Evolutionary conservation across 164 flowering plant species (phyloP).

Genomic region (Amborella trichopoda): DNA sequence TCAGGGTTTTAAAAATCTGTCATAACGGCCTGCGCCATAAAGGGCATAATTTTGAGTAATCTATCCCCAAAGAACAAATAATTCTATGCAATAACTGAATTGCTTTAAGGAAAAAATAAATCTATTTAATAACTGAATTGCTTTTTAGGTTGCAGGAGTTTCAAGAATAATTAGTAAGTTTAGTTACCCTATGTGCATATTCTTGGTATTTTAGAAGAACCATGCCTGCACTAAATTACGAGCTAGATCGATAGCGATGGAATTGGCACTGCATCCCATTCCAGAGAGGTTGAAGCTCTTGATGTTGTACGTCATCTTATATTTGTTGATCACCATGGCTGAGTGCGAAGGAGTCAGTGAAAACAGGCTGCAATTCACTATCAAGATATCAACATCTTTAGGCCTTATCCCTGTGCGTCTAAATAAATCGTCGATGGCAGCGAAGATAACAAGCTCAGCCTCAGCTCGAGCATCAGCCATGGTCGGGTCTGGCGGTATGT

Average conservation of each 20-base stretch:
- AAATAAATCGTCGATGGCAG: conserved; percentile 6
- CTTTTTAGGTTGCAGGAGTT: too few relatives aligned
- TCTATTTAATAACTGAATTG: too few relatives aligned
- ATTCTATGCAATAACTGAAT: too few relatives aligned
- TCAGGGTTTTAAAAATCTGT: too few relatives aligned
- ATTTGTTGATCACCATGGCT: conserved; percentile 15
- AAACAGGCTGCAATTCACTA: conserved; percentile 3
- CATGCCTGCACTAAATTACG: conserved; percentile 12
- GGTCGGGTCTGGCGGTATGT: background rate
- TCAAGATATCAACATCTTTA: background rate
- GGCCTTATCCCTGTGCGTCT: background rate
- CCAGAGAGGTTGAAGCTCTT: conserved; percentile 16
- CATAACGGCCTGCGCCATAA: too few relatives aligned
- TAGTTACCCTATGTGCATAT: too few relatives aligned
- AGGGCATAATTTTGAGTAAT: too few relatives aligned
- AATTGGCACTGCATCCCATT: conserved; percentile 20
- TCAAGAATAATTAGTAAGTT: too few relatives aligned
- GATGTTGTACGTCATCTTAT: conserved; percentile 14
- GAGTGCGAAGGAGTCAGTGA: conserved; percentile 6
- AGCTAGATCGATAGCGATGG: conserved; percentile 11
- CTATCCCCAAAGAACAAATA: too few relatives aligned
- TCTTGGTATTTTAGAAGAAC: too few relatives aligned
- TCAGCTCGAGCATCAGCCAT: background rate
- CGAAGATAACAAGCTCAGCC: conserved; percentile 10
- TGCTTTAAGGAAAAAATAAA: too few relatives aligned